These are phyloP conservation scores for Lactarius sp. DNA, from an alignment of 768 basidiomycete genomes.

Conservation along the genomic window DNA sequence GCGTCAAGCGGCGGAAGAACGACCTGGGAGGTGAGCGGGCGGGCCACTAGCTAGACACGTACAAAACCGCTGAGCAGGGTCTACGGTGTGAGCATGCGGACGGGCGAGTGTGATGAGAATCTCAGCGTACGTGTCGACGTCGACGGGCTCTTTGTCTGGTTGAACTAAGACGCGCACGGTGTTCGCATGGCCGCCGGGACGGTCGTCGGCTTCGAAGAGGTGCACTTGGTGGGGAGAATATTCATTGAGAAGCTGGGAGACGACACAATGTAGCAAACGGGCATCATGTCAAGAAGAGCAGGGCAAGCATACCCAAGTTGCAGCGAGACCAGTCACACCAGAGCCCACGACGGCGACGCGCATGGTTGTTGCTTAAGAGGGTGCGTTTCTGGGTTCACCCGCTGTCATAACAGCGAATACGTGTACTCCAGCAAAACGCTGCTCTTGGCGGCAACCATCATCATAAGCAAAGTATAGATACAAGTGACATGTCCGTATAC, in stretches of 20 bases:
- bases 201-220: constrained; percentile 61
- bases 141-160: constrained; percentile 37
- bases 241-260: constrained; percentile 59
- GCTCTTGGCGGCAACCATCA: not conserved
- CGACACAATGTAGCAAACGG: not conserved
- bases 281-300: not conserved
- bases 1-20: too few species aligned
- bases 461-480: constrained; percentile 9
- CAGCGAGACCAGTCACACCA: constrained; percentile 73
- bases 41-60: not conserved
- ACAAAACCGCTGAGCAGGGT: constrained; percentile 2
- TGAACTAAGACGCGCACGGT: constrained; percentile 51
- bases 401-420: too few species aligned
- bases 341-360: constrained; percentile 72
- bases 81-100: not conserved
- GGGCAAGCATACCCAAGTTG: constrained; percentile 55
- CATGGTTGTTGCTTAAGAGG: constrained; percentile 32
- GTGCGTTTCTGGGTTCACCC: too few species aligned
- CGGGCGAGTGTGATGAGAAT: not conserved
- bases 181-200: constrained; percentile 74
- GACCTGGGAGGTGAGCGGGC: too few species aligned
- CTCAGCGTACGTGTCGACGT: constrained; percentile 64
- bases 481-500: not conserved
- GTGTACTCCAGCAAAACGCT: too few species aligned
- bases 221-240: constrained; percentile 71